These are phyloP conservation scores for Schrenkiella parvula DNA, from an alignment of 345 rosid genomes.

Conservation along the genomic window DNA sequence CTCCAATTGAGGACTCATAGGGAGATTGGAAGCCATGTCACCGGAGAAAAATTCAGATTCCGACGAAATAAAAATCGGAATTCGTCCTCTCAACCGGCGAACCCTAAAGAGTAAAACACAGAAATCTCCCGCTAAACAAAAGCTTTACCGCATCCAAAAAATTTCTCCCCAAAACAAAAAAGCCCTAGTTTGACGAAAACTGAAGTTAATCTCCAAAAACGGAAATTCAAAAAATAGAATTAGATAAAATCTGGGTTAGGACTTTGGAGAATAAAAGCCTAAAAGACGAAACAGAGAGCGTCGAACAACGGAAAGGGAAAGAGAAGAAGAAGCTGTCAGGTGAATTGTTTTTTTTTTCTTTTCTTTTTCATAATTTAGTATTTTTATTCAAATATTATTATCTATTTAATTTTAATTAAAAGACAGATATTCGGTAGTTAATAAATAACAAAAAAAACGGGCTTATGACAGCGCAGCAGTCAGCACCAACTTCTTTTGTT, in stretches of 20 bases:
- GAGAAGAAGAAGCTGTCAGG: conserved; percentile 24
- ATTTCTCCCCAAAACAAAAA: not conserved
- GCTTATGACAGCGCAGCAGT: conserved; percentile 25
- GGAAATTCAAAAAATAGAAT: not conserved
- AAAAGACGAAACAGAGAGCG: conserved; percentile 13
- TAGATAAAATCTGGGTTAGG: not conserved
- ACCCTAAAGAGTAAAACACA: conserved; percentile 12
- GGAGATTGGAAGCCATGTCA: conserved; percentile 59
- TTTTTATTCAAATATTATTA: not conserved
- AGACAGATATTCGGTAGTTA: conserved; percentile 25
- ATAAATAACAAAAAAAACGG: not conserved
- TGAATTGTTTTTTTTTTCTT: not conserved
- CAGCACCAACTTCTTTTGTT: conserved; percentile 11
- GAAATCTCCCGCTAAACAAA: not conserved
- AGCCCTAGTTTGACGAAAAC: conserved; percentile 17
- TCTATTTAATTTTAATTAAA: not conserved
- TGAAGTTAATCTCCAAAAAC: conserved; percentile 8
- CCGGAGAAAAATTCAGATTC: conserved; percentile 37
- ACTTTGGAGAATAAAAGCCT: conserved; percentile 15
- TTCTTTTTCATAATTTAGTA: not conserved
- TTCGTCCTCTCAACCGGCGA: conserved; percentile 1
- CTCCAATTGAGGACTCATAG: conserved; percentile 83
- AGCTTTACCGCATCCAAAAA: conserved; percentile 15
- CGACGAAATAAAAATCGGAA: conserved; percentile 22
- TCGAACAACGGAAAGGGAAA: conserved; percentile 9